These are phyloP conservation scores for Saturnispora sekii DNA, from an alignment of 805 yeast species.

Conservation along the genomic window DNA sequence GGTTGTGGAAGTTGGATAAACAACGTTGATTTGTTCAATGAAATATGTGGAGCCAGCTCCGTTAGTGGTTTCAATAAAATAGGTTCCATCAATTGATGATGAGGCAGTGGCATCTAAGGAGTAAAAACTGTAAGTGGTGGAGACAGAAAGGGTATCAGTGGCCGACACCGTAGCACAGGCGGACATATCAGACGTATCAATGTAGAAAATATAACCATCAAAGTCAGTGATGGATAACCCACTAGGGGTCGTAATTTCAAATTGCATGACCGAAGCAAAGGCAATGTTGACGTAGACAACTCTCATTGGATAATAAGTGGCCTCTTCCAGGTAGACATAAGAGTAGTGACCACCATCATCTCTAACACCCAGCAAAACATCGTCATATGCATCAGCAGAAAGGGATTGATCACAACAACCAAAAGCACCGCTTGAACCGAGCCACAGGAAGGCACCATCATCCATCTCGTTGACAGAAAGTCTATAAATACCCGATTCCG, in stretches of 20 bases:
- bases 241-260: slow-evolving; percentile 8
- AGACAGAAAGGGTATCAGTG: too few relatives aligned
- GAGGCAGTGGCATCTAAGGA: too few relatives aligned
- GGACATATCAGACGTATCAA: too few relatives aligned
- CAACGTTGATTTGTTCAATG: too few relatives aligned
- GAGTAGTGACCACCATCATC: neutral
- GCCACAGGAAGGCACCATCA: slow-evolving; percentile 13
- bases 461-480: too few relatives aligned
- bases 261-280: slow-evolving; percentile 3
- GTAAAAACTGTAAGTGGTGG: too few relatives aligned
- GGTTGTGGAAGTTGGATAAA: too few relatives aligned
- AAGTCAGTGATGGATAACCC: slow-evolving; percentile 5
- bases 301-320: slow-evolving; percentile 8
- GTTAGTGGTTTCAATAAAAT: too few relatives aligned
- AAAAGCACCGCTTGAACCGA: slow-evolving; percentile 13
- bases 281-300: neutral
- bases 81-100: too few relatives aligned
- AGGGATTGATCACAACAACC: neutral
- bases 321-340: slow-evolving; percentile 3
- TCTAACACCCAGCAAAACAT: neutral
- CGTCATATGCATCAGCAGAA: neutral
- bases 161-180: too few relatives aligned
- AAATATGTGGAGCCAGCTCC: too few relatives aligned
- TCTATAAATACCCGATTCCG: too few relatives aligned
- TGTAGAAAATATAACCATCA: slow-evolving; percentile 5